Conservation (phyloP, 768 basidiomycete genomes). For the Dioszegia aurantiaca region DNA sequence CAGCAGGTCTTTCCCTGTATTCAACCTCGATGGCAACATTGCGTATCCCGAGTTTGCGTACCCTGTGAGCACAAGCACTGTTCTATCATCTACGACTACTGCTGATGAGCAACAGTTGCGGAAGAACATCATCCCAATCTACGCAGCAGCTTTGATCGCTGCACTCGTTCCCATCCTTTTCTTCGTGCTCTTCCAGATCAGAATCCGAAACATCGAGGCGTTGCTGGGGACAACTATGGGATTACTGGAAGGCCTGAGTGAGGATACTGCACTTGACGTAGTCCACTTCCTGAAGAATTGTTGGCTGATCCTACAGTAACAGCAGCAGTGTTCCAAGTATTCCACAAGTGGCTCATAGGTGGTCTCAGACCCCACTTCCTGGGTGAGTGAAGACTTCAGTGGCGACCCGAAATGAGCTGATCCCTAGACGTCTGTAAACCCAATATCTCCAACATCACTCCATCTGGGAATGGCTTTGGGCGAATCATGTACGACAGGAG, state of each 20-base stretch:
- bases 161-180: constrained; percentile 62
- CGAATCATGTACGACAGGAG: constrained; percentile 58
- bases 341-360: constrained; percentile 59
- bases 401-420: constrained; percentile 54
- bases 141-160: constrained; percentile 58
- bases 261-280: neutral
- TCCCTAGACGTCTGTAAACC: constrained; percentile 60
- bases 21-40: constrained; percentile 53
- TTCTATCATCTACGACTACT: neutral
- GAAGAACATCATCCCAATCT: constrained; percentile 61
- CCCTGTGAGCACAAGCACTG: constrained; percentile 11
- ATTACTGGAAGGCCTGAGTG: constrained; percentile 57
- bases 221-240: constrained; percentile 60
- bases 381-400: constrained; percentile 21
- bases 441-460: constrained; percentile 47
- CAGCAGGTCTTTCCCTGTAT: constrained; percentile 46
- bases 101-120: constrained; percentile 36
- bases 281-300: neutral
- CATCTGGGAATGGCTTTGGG: constrained; percentile 57
- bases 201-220: constrained; percentile 57
- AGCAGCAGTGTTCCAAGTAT: constrained; percentile 58
- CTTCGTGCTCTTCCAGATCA: constrained; percentile 60
- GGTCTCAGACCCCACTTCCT: constrained; percentile 30
- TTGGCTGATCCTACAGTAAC: constrained; percentile 35
- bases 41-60: constrained; percentile 57